Base-by-base conservation (phyloP, 139 green algal species). In the Picochlorum costavermella region DNA sequence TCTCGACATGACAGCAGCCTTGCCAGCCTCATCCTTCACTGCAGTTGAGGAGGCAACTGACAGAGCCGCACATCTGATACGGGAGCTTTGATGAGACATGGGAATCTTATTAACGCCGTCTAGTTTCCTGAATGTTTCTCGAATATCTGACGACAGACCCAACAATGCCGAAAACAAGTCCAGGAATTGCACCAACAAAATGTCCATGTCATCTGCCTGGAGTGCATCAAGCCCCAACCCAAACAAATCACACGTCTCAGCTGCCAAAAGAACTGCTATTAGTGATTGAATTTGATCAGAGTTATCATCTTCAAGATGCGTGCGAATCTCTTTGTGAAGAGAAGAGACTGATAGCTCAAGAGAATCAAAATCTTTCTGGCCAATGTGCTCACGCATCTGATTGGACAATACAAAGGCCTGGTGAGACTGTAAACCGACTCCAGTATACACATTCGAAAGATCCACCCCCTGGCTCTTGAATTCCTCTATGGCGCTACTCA, bases 391-490 rank as follows among this genome's bases (percentile, higher is more conserved):
- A 4, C 61, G 45, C 6, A 86, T 17, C 4, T 50, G 43, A 50
- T 67, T 30, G 2, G 71, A 62, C 25, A 75, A 71, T n/a, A 78
- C 28, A 2, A 62, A 56, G 4, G 79, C 56, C 6, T 75, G 75
- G 59, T 84, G 69, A 67, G 61, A 65, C n/a, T 53, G 51, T 6
- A 78, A 25, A 60, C 85, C 69, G 23, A 49, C 62, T 3, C 75
- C 74, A 12, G 67, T 84, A 25, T 87, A 72, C n/a, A 94, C 83
- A 61, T 70, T 71, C 25, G 53, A 75, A 11, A 94, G 61, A 70
- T 89, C 82, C 6, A 90, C 86, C 0, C 80, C 76, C 70, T 87
- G 74, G 5, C 86, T 56, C 49, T 79, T 61, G 53, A 94, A 94
- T 72, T 94, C 87, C 26, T 87, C 74, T 5, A 89, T 50, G 0